Base-by-base conservation (phyloP, 768 basidiomycete species). In the Naganishia kalamii region DNA sequence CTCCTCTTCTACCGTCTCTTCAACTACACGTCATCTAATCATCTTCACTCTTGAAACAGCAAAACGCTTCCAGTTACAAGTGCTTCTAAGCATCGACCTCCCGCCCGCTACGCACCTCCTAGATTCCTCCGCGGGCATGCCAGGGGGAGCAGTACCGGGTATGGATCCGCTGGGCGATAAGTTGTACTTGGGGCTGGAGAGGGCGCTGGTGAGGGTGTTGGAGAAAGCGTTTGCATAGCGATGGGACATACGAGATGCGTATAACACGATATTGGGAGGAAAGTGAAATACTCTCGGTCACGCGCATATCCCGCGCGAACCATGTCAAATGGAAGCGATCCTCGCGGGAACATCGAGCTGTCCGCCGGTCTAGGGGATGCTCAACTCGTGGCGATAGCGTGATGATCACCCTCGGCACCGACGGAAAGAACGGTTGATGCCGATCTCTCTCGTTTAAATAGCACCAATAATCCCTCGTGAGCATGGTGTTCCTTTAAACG, bases 11-110 rank as follows among this genome's bases (percentile, higher is more conserved):
- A 29, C n/a, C 32, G 23, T 66, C 15, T 11, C 29, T 29, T 62
- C 29, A 40, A 21, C 23, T 35, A 37, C 23, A 30, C 11, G 27
- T 62, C 46, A 44, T 65, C 54, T 65, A 43, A 68, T 51, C 67
- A n/a, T 25, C 13, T 65, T 15, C 21, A 44, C 30, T 52, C 44
- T 12, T 47, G 40, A 63, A 60, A 47, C 78, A 90, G 88, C 87
- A 25, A 83, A 79, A 70, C 83, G 87, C 17, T 83, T 87, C 69
- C 75, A 80, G 69, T 86, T 84, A 70, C 84, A 86, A 75, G 84
- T 91, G 61, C 88, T 88, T 78, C 73, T 90, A 77, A 86, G 87
- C 19, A 80, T 89, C 21, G 88, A 90, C 80, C 66, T 85, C 60
- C 79, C 79, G 8, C 73, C 78, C 21, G 70, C 72, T 23, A 69